Evolutionary conservation across 1,139 yeast genomes (phyloP).

Genomic region (Yamadazyma mexicana): DNA sequence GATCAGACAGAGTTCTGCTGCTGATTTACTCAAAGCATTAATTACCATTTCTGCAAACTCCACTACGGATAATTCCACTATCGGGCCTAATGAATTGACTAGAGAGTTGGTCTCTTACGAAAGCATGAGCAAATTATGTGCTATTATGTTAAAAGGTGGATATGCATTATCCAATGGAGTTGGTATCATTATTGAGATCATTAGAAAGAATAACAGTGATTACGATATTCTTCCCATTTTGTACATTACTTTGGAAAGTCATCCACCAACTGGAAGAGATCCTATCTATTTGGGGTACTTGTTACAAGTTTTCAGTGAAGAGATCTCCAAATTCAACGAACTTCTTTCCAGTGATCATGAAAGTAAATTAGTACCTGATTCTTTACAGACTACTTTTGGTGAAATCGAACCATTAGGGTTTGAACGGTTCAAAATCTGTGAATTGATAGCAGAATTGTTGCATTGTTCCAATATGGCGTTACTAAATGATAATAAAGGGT

Average conservation of each 20-base stretch:
- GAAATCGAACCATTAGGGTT: conserved; percentile 85
- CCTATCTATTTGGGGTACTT: conserved; percentile 91
- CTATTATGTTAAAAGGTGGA: conserved; percentile 89
- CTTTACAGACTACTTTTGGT: conserved; percentile 57
- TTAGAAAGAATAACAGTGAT: conserved; percentile 93
- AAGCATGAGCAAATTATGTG: conserved; percentile 65
- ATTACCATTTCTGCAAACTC: conserved; percentile 66
- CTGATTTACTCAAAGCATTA: conserved; percentile 48
- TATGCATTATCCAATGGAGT: conserved; percentile 94
- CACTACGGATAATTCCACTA: conserved; percentile 78
- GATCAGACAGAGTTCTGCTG: conserved; percentile 45
- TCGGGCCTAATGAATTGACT: conserved; percentile 95
- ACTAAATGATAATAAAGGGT: conserved; percentile 83
- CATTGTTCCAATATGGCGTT: conserved; percentile 98
- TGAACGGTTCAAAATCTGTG: conserved; percentile 93
- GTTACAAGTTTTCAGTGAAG: conserved; percentile 74
- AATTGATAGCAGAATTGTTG: conserved; percentile 86
- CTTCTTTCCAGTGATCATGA: conserved; percentile 27
- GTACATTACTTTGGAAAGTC: conserved; percentile 82
- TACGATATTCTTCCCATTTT: conserved; percentile 89
- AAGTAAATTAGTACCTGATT: conserved; percentile 21
- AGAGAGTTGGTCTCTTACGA: conserved; percentile 79
- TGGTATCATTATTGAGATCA: conserved; percentile 91
- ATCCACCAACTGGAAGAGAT: conserved; percentile 94
- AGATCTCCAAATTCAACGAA: conserved; percentile 64